Evolutionary conservation across 768 basidiomycete species (phyloP).

Genomic region (Mycena alexandri): DNA sequence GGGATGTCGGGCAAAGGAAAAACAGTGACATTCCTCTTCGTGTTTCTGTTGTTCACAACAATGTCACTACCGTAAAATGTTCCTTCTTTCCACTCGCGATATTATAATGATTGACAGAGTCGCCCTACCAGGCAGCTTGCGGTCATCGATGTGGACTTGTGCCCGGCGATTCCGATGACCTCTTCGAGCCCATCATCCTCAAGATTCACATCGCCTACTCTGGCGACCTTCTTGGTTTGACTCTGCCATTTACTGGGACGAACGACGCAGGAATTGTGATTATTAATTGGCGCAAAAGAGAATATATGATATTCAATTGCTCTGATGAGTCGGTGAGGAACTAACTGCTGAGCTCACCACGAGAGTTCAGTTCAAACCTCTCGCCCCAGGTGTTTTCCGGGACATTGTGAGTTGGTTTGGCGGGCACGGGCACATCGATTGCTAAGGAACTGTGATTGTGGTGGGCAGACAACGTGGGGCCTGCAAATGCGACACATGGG

Average conservation of each 20-base stretch:
- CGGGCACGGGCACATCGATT: no score
- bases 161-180: not conserved
- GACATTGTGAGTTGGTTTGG: no score
- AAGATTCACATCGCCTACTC: not conserved
- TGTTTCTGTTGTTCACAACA: not conserved
- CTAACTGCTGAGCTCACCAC: no score
- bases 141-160: not conserved
- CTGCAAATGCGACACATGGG: no score
- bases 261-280: not conserved
- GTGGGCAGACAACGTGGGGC: no score
- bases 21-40: not conserved
- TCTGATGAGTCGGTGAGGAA: no score
- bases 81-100: no score
- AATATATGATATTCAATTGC: constrained; percentile 3
- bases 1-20: not conserved
- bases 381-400: no score
- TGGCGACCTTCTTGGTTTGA: not conserved
- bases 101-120: no score
- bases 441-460: no score
- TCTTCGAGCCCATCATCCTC: not conserved
- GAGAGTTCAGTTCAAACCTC: no score
- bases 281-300: constrained; percentile 10
- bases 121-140: not conserved
- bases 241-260: not conserved
- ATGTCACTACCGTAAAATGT: no score